Conservation (phyloP, 2,329 filamentous ascomycete species). For the Helicocarpus griseus region DNA sequence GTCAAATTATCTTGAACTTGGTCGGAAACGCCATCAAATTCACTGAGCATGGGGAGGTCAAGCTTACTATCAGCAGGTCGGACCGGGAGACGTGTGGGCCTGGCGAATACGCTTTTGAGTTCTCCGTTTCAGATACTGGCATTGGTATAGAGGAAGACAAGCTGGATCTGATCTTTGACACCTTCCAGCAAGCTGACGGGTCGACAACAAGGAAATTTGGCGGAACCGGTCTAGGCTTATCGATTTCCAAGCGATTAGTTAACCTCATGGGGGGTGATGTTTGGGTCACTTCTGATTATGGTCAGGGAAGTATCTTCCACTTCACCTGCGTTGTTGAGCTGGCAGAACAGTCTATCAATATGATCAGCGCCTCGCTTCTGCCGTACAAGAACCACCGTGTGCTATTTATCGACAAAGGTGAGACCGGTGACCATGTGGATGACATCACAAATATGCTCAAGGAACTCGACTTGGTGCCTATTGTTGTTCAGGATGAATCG, state of each 20-base stretch:
- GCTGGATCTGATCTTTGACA: constrained; percentile 94
- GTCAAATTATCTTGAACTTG: constrained; percentile 93
- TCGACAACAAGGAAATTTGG: constrained; percentile 95
- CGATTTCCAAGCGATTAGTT: constrained; percentile 89
- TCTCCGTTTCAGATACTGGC: constrained; percentile 89
- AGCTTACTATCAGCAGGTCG: constrained; percentile 71
- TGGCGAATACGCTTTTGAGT: constrained; percentile 87
- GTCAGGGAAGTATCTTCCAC: constrained; percentile 87
- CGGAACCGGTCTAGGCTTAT: constrained; percentile 84
- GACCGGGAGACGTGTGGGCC: constrained; percentile 54
- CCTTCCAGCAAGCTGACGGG: constrained; percentile 95
- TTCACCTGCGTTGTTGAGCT: constrained; percentile 89
- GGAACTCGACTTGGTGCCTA: constrained; percentile 67
- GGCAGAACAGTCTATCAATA: constrained; percentile 65
- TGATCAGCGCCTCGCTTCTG: constrained; percentile 65
- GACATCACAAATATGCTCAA: constrained; percentile 70
- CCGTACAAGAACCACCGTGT: constrained; percentile 92
- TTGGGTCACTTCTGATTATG: constrained; percentile 89
- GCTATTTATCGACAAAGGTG: constrained; percentile 85
- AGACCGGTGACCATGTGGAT: constrained; percentile 56
- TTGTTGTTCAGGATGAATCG: constrained; percentile 70
- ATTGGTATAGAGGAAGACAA: constrained; percentile 96
- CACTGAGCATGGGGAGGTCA: constrained; percentile 92
- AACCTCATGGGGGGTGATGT: constrained; percentile 94
- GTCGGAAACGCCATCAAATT: constrained; percentile 99